These are phyloP conservation scores for Leccinum sublutescens DNA, from an alignment of 768 basidiomycete species.

Conservation along the genomic window DNA sequence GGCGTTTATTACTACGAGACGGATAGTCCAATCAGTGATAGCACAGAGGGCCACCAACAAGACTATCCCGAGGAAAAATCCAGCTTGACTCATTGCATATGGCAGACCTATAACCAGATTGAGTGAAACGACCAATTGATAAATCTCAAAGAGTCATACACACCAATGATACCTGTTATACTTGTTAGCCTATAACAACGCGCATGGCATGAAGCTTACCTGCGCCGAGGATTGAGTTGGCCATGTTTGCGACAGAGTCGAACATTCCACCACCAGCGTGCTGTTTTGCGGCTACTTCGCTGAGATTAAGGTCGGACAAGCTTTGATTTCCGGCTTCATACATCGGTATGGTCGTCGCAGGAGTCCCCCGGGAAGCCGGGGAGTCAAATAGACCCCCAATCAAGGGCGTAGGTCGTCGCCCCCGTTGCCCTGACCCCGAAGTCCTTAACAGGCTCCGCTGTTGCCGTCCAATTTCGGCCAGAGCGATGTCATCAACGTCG, in stretches of 20 bases:
- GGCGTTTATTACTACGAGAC: slow-evolving; percentile 92
- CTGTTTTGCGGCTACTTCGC: slow-evolving; percentile 67
- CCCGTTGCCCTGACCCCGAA: slow-evolving; percentile 35
- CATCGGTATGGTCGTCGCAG: slow-evolving; percentile 55
- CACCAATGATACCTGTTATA: slow-evolving; percentile 69
- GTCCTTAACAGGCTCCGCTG: slow-evolving; percentile 24
- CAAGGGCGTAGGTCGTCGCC: slow-evolving; percentile 68
- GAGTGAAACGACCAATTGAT: slow-evolving; percentile 1
- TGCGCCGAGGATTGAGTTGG: slow-evolving; percentile 93
- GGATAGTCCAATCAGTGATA: slow-evolving; percentile 97
- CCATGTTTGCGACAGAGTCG: slow-evolving; percentile 89
- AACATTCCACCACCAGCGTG: slow-evolving; percentile 71
- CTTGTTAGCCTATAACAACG: slow-evolving; percentile 17
- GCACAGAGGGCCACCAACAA: slow-evolving; percentile 76
- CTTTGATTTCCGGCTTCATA: slow-evolving; percentile 35
- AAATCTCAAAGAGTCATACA: slow-evolving; percentile 11
- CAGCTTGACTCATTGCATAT: slow-evolving; percentile 92
- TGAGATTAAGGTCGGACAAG: slow-evolving; percentile 47
- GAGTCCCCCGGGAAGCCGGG: slow-evolving; percentile 51
- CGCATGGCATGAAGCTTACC: slow-evolving; percentile 43
- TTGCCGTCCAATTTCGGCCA: slow-evolving; percentile 31
- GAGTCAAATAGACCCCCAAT: slow-evolving; percentile 76
- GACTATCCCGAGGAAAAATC: slow-evolving; percentile 85
- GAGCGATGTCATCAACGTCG: slow-evolving; percentile 61
- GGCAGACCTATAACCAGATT: slow-evolving; percentile 64